Evolutionary conservation across 2,329 filamentous ascomycete species (phyloP).

Genomic region (Graphilbum sp.): DNA sequence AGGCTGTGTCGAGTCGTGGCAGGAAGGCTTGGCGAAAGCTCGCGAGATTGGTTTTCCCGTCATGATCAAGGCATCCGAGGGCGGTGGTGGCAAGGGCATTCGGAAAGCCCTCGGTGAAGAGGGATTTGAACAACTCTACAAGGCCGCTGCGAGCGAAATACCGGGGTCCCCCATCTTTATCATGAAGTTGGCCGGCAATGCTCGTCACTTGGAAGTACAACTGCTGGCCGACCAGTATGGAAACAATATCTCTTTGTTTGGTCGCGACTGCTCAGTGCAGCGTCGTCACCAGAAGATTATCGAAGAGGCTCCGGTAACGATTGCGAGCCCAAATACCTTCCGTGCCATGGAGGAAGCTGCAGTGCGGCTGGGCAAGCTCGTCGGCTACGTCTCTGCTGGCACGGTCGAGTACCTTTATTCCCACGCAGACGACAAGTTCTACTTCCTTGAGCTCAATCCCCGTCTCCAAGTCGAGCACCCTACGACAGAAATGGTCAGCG

Average conservation of each 20-base stretch:
- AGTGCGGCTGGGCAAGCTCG: slow-evolving; percentile 80
- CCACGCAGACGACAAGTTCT: slow-evolving; percentile 95
- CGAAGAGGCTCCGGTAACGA: slow-evolving; percentile 94
- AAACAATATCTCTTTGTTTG: slow-evolving; percentile 98
- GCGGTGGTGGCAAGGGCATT: slow-evolving; percentile 97
- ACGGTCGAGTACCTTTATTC: slow-evolving; percentile 99
- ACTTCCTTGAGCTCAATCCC: slow-evolving; percentile 96
- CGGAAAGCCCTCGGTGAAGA: slow-evolving; percentile 81
- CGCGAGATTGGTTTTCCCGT: slow-evolving; percentile 91
- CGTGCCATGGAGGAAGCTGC: slow-evolving; percentile 92
- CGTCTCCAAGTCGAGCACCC: slow-evolving; percentile 99
- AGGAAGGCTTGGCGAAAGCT: slow-evolving; percentile 79
- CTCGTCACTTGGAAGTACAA: slow-evolving; percentile 93
- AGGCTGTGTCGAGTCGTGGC: slow-evolving; percentile 76
- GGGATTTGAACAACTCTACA: slow-evolving; percentile 75
- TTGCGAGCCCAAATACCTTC: slow-evolving; percentile 80
- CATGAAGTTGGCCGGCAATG: slow-evolving; percentile 97
- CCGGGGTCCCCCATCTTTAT: slow-evolving; percentile 99
- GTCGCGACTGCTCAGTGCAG: slow-evolving; percentile 96
- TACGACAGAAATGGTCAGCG: slow-evolving; percentile 97
- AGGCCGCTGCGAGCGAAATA: slow-evolving; percentile 91
- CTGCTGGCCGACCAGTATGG: slow-evolving; percentile 96
- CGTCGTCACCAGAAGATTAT: slow-evolving; percentile 99
- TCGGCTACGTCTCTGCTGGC: slow-evolving; percentile 96
- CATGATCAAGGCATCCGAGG: slow-evolving; percentile 99